Percentiles rank a stretch among this genome's conserved stretches.
Evolutionary conservation across 2,329 filamentous ascomycete genomes (phyloP).

Genomic region (Tolypocladium tundrense): DNA sequence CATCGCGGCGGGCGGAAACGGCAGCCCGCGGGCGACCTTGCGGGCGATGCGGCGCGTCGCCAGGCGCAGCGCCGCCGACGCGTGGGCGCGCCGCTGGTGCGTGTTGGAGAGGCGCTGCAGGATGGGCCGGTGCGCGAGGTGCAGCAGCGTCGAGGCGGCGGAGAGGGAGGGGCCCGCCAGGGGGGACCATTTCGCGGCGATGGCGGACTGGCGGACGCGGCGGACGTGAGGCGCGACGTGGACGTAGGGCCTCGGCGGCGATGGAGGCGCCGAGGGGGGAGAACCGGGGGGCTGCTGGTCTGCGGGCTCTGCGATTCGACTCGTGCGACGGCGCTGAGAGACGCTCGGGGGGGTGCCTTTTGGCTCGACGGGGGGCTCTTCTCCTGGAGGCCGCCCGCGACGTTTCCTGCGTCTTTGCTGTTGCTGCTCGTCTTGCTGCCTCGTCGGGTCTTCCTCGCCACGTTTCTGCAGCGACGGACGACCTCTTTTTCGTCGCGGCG

Average conservation of each 20-base stretch:
- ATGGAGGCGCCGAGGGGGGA: slow-evolving; percentile 8
- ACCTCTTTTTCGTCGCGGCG: slow-evolving; percentile 5
- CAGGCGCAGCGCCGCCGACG: slow-evolving; percentile 43
- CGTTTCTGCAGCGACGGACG: slow-evolving; percentile 10
- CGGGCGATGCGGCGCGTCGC: slow-evolving; percentile 45
- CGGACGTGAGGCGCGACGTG: slow-evolving; percentile 41
- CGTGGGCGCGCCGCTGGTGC: slow-evolving; percentile 38
- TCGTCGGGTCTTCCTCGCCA: background rate
- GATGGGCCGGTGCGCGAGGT: slow-evolving; percentile 50
- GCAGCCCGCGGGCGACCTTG: slow-evolving; percentile 49
- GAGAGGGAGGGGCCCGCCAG: slow-evolving; percentile 44
- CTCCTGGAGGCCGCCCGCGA: background rate
- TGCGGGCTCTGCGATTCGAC: slow-evolving; percentile 4
- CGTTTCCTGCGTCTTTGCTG: background rate
- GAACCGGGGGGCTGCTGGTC: slow-evolving; percentile 6
- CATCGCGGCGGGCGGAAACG: slow-evolving; percentile 49
- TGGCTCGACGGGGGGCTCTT: background rate
- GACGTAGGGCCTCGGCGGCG: slow-evolving; percentile 30
- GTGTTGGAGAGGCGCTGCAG: slow-evolving; percentile 43
- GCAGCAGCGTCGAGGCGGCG: slow-evolving; percentile 44
- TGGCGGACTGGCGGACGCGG: slow-evolving; percentile 49
- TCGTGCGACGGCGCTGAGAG: background rate
- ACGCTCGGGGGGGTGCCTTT: background rate
- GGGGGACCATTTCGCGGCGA: slow-evolving; percentile 58
- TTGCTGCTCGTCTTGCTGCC: background rate